Conservation (phyloP, 2,329 filamentous ascomycete species). For the Daldinia eschscholtzii region DNA sequence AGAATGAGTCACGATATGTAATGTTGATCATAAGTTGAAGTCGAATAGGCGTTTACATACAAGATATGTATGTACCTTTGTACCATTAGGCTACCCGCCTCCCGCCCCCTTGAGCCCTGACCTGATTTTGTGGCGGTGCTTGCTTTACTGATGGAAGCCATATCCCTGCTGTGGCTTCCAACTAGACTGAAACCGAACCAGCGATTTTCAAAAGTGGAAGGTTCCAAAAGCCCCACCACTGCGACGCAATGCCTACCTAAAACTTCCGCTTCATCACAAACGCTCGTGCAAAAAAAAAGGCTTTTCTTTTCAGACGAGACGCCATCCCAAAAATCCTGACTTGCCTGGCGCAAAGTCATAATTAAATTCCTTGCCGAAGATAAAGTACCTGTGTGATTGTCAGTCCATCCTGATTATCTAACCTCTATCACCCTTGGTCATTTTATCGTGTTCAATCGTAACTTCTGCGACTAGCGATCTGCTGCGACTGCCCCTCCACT, state of each 20-base stretch:
- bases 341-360: slow-evolving; percentile 45
- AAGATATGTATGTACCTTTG: too few relatives aligned
- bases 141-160: too few relatives aligned
- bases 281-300: slow-evolving; percentile 15
- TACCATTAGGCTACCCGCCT: too few relatives aligned
- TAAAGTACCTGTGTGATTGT: slow-evolving; percentile 3
- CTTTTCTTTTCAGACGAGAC: slow-evolving; percentile 11
- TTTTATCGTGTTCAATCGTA: background rate
- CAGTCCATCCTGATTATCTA: slow-evolving; percentile 12
- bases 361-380: slow-evolving; percentile 3
- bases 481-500: slow-evolving; percentile 29
- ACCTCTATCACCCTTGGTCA: background rate
- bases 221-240: slow-evolving; percentile 27
- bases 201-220: slow-evolving; percentile 12
- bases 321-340: slow-evolving; percentile 17
- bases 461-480: slow-evolving; percentile 25
- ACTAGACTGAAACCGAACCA: slow-evolving; percentile 29
- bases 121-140: too few relatives aligned
- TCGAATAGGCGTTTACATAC: too few relatives aligned
- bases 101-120: too few relatives aligned
- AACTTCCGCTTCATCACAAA: slow-evolving; percentile 31
- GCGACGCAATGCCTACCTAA: slow-evolving; percentile 18
- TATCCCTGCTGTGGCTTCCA: background rate
- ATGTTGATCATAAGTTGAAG: background rate
- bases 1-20: background rate